Evolutionary conservation across 768 basidiomycete genomes (phyloP).

Genomic region (Hirschioporus abietinus): DNA sequence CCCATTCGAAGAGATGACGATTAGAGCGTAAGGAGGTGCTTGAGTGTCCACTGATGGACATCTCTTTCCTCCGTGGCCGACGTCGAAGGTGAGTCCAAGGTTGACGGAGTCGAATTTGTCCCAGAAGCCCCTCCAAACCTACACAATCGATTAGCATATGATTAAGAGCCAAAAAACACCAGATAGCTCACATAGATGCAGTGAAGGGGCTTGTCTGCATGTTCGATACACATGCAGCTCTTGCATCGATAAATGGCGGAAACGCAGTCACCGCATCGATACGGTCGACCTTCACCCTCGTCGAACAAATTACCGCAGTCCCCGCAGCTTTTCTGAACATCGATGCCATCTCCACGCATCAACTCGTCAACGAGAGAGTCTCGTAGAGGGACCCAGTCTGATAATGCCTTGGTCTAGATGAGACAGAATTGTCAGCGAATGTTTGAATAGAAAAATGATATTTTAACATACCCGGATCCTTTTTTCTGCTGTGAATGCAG

Average conservation of each 20-base stretch:
- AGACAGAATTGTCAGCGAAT: neutral
- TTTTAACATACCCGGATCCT: neutral
- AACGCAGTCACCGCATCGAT: conserved; percentile 1
- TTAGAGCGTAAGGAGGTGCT: conserved; percentile 10
- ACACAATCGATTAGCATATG: neutral
- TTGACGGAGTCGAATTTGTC: neutral
- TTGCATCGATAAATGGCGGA: neutral
- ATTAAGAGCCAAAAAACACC: neutral
- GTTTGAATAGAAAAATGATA: neutral
- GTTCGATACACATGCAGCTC: neutral
- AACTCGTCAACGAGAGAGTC: neutral
- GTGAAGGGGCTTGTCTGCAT: neutral
- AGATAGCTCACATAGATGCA: neutral
- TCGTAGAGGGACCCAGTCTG: conserved; percentile 1
- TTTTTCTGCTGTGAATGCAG: neutral
- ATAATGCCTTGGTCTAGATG: neutral
- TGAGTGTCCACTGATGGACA: conserved; percentile 6
- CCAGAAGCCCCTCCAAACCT: neutral
- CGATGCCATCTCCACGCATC: neutral
- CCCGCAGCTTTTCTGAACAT: neutral
- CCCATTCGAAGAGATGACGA: conserved; percentile 13
- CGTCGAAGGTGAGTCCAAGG: neutral
- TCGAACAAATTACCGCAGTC: neutral
- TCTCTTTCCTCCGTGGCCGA: conserved; percentile 1
- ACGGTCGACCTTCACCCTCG: conserved; percentile 1